A percentile compares a stretch with the other conserved stretches of the same genome.
Conservation (phyloP, 371 early-diverging fungal genomes). For the Mucor irregularis region DNA sequence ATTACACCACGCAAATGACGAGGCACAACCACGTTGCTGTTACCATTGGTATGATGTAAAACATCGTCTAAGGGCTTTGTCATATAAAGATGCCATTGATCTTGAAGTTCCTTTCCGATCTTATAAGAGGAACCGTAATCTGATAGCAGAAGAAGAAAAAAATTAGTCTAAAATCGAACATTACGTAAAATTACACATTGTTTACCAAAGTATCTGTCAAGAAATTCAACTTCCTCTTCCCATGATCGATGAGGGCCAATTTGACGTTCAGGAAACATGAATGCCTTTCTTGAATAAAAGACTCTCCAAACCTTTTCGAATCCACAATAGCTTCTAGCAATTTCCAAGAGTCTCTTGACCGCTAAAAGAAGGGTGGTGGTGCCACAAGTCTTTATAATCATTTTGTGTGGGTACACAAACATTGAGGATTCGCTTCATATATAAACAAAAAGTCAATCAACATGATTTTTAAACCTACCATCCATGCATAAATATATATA, state of each 20-base stretch:
- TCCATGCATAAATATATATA: neutral
- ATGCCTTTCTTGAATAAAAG: conserved; percentile 95
- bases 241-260: conserved; percentile 87
- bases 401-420: conserved; percentile 93
- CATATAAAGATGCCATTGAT: conserved; percentile 94
- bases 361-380: conserved; percentile 91
- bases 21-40: neutral
- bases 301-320: conserved; percentile 77
- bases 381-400: conserved; percentile 97
- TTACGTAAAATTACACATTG: neutral
- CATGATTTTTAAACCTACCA: neutral
- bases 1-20: conserved; percentile 21
- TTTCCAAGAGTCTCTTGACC: conserved; percentile 79
- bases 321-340: conserved; percentile 74
- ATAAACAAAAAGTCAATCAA: neutral
- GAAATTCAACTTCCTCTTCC: conserved; percentile 82
- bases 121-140: conserved; percentile 83
- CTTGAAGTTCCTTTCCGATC: conserved; percentile 89
- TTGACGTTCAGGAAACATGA: conserved; percentile 95
- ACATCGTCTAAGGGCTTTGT: conserved; percentile 68
- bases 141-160: conserved; percentile 11
- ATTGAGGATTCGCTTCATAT: conserved; percentile 95
- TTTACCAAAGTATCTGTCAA: conserved; percentile 71
- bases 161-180: neutral
- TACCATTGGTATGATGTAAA: conserved; percentile 22